phyloP scores from a whole-genome alignment of 2,329 filamentous ascomycete species.

The Penicillium sp. region DNA sequence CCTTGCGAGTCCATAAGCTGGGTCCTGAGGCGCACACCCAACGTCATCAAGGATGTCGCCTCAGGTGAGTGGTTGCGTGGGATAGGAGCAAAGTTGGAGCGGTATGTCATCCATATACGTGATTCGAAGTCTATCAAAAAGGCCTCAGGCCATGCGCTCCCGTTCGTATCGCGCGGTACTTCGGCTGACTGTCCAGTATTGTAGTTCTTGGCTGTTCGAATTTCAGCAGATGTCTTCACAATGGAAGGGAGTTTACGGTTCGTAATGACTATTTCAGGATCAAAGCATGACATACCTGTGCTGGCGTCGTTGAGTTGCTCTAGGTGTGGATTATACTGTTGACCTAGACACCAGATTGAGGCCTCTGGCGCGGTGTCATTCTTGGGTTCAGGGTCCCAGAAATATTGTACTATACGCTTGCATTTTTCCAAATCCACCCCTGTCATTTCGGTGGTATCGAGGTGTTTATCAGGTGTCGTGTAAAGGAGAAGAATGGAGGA shows the following conservation, averaged over 20 bases:
- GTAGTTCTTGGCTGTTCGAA: background rate
- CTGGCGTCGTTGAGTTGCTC: background rate
- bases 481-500: background rate
- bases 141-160: constrained; percentile 71
- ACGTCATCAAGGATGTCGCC: constrained; percentile 70
- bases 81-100: constrained; percentile 82
- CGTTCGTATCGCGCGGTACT: constrained; percentile 6
- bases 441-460: constrained; percentile 49
- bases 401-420: constrained; percentile 82
- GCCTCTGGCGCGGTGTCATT: constrained; percentile 69
- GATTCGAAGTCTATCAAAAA: constrained; percentile 95
- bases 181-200: background rate
- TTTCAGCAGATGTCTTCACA: background rate
- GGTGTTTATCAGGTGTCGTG: background rate
- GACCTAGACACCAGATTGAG: constrained; percentile 81
- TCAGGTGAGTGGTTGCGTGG: constrained; percentile 73
- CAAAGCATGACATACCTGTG: background rate
- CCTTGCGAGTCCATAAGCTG: constrained; percentile 75
- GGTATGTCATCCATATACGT: constrained; percentile 93
- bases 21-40: constrained; percentile 79
- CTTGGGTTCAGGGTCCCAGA: constrained; percentile 86
- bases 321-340: constrained; percentile 50
- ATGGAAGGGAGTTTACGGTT: background rate
- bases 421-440: constrained; percentile 74
- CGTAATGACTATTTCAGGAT: background rate